Percentiles rank a stretch among this genome's conserved stretches.
phyloP scores from a whole-genome alignment of 2,329 filamentous ascomycete genomes.

The Diaporthe velutina region DNA sequence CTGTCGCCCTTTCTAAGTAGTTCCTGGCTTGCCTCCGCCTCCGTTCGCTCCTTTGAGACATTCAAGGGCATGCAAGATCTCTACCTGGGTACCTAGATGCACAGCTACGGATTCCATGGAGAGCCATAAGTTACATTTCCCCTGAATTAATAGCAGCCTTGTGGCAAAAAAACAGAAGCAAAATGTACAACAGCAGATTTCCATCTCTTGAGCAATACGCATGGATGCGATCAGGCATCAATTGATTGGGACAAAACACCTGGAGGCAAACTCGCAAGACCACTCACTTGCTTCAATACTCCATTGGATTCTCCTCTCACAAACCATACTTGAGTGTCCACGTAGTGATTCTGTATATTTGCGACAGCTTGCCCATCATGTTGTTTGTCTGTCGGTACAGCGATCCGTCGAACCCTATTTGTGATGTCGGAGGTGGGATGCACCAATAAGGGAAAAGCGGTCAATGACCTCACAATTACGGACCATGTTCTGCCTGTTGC shows the following conservation, averaged over 20 bases:
- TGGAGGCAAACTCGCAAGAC: background rate
- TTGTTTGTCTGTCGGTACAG: background rate
- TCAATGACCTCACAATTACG: constrained; percentile 26
- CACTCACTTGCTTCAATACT: background rate
- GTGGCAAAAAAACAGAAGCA: too few species aligned
- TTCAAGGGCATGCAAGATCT: too few species aligned
- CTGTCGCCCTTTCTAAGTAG: too few species aligned
- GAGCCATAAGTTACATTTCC: too few species aligned
- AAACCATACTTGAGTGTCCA: background rate
- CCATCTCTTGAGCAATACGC: background rate
- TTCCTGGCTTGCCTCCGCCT: too few species aligned
- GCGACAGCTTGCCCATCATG: background rate
- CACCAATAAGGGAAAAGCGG: constrained; percentile 7
- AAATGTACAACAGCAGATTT: too few species aligned
- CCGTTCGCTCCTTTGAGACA: too few species aligned
- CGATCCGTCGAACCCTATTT: background rate
- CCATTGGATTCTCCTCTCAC: accelerated
- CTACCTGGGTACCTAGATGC: too few species aligned
- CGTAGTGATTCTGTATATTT: background rate
- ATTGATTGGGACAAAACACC: too few species aligned
- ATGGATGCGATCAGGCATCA: background rate
- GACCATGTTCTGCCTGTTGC: constrained; percentile 3
- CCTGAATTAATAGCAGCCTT: too few species aligned
- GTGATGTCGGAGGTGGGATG: background rate
- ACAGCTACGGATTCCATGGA: too few species aligned